Evolutionary conservation across 768 basidiomycete species (phyloP), one percentile per base, ranked within the genome.

Genomic region (Favolaschia claudopus): DNA sequence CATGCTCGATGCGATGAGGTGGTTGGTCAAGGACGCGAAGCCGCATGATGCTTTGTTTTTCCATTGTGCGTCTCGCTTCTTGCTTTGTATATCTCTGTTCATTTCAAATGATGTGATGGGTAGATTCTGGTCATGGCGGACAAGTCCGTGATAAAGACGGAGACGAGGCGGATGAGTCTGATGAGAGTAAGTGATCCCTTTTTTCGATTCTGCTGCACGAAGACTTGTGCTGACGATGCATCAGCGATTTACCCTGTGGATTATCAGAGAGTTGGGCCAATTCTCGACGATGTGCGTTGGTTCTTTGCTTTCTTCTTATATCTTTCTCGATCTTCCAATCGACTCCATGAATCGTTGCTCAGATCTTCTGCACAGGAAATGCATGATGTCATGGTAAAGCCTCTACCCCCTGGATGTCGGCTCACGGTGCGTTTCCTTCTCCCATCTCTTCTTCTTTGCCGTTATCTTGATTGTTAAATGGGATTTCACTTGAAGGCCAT

Each of bases 111-210:
- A 27, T 39, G 12, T 49, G 43, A n/a, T 19, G 24, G 20, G 8
- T 51, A 92, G 91, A 93, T 74, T 96, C 95, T 1, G 96, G 96
- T 0, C 96, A 98, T 67, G 96, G 97, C n/a, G 96, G 95, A 10
- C 95, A 96, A 69, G 88, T 89, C 3, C 80, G 79, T 50, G 95
- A 97, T 73, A 59, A 75, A 2, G 82, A 92, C 63, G 92, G 91
- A 4, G 92, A 93, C 64, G 89, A 96, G 73, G 75, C 79, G 0
- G 90, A 92, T 65, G 95, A 94, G 7, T 84, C 77, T 51, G 93
- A 95, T 61, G 93, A 95, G 81, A 85, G 88, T 87, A 54, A 34
- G 70, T 40, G 10, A 22, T 39, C 27, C 37, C 37, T 22, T 43
- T 24, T 33, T 15, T 27, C 2, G 12, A 5, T 3, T 32, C 33